phyloP scores from a whole-genome alignment of 768 basidiomycete species.

The Terana coerulea region DNA sequence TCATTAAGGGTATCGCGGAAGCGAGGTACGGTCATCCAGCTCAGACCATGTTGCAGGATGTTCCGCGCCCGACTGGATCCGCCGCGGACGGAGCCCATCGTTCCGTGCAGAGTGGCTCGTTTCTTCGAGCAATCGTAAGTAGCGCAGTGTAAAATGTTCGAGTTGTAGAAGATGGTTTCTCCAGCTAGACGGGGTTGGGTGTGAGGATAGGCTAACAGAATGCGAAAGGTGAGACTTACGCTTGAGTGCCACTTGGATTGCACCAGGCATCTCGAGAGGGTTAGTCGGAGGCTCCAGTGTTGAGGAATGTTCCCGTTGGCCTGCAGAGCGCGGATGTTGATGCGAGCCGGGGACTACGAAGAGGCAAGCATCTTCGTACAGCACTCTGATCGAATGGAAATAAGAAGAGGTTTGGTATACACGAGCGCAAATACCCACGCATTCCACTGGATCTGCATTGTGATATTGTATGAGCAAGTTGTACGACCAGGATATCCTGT shows the following conservation, averaged over 20 bases:
- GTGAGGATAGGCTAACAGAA: neutral
- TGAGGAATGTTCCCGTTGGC: constrained; percentile 54
- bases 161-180: constrained; percentile 78
- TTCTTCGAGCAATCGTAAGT: constrained; percentile 46
- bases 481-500: neutral
- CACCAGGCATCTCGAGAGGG: constrained; percentile 70
- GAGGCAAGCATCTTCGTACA: constrained; percentile 66
- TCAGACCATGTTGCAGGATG: constrained; percentile 68
- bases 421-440: constrained; percentile 45
- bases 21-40: constrained; percentile 57
- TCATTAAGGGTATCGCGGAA: constrained; percentile 46
- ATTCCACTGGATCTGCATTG: constrained; percentile 71
- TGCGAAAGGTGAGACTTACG: constrained; percentile 34
- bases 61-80: constrained; percentile 65
- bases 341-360: constrained; percentile 72
- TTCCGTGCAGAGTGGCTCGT: constrained; percentile 69
- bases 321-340: constrained; percentile 47
- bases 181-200: constrained; percentile 42
- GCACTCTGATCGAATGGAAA: constrained; percentile 40
- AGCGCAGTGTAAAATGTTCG: constrained; percentile 74
- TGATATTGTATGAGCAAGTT: neutral
- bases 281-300: constrained; percentile 47
- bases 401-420: neutral
- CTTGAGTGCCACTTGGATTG: constrained; percentile 49
- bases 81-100: constrained; percentile 59